These are phyloP conservation scores for Trichoderma pleuroti DNA, from an alignment of 2,329 filamentous ascomycete genomes.

Conservation along the genomic window DNA sequence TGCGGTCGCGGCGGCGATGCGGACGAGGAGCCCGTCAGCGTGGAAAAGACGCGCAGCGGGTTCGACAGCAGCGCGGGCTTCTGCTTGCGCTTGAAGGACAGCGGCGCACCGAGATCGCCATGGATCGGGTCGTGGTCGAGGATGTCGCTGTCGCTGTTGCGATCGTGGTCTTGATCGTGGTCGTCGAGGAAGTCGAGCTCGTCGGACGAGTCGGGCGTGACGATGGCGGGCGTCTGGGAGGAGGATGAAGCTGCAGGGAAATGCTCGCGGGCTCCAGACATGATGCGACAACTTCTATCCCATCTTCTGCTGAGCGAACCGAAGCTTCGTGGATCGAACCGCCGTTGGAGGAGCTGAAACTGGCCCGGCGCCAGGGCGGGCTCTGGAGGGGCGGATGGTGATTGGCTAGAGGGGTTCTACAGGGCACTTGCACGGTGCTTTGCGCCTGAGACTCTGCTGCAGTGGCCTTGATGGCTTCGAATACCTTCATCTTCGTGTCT, in stretches of 20 bases:
- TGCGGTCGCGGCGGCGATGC: conserved; percentile 2
- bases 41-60: conserved; percentile 48
- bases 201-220: conserved; percentile 35
- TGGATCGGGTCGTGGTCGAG: conserved; percentile 56
- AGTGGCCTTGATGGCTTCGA: not conserved
- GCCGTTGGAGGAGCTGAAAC: not conserved
- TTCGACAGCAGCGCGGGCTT: conserved; percentile 48
- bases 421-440: not conserved
- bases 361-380: not conserved
- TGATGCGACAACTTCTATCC: conserved; percentile 36
- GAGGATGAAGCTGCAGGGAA: conserved; percentile 37
- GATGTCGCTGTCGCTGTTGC: conserved; percentile 34
- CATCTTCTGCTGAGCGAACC: conserved; percentile 29
- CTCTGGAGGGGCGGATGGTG: not conserved
- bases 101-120: conserved; percentile 45
- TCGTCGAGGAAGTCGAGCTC: conserved; percentile 44
- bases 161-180: conserved; percentile 36
- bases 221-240: conserved; percentile 28
- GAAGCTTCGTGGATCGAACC: not conserved
- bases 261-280: conserved; percentile 37
- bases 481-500: not conserved
- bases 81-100: conserved; percentile 71
- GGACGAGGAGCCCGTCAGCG: conserved; percentile 38
- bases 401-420: conserved; percentile 9
- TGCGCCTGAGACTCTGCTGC: not conserved